Percentiles rank a stretch among this genome's conserved stretches.
Conservation (phyloP, 148 eudicot species). For the Rhododendron griersonianum region DNA sequence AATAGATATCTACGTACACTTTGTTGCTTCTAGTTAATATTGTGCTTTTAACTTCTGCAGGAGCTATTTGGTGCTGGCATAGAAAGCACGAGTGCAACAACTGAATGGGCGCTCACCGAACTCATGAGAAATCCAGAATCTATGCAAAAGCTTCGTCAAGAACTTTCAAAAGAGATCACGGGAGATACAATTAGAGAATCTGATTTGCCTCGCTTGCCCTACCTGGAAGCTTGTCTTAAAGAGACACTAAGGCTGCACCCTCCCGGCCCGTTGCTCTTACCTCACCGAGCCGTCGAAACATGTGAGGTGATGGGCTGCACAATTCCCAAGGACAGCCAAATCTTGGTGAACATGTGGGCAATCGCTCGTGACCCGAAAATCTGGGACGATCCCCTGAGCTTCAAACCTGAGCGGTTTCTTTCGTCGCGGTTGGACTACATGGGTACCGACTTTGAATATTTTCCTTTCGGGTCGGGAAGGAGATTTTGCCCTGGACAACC, state of each 20-base stretch:
- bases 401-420: constrained; percentile 10
- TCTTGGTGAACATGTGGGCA: constrained; percentile 14
- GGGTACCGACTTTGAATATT: constrained; percentile 6
- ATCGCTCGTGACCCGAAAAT: constrained; percentile 5
- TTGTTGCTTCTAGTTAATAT: neutral
- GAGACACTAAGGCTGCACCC: constrained; percentile 13
- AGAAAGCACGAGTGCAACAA: neutral
- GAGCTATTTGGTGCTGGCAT: constrained; percentile 8
- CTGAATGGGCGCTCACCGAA: constrained; percentile 7
- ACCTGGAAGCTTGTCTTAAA: constrained; percentile 11
- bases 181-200: constrained; percentile 5
- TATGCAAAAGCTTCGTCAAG: neutral
- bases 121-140: neutral
- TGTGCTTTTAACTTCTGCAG: neutral
- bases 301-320: constrained; percentile 9
- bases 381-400: constrained; percentile 7
- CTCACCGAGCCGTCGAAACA: constrained; percentile 7
- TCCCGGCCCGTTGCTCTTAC: constrained; percentile 4
- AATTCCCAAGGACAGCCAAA: neutral
- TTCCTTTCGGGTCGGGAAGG: constrained; percentile 14
- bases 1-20: too few species aligned
- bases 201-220: neutral
- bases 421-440: neutral
- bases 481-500: constrained; percentile 10
- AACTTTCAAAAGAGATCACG: neutral